A percentile compares a stretch with the other conserved stretches of the same genome.
Conservation (phyloP, 805 yeast genomes). For the Candida ficus region DNA sequence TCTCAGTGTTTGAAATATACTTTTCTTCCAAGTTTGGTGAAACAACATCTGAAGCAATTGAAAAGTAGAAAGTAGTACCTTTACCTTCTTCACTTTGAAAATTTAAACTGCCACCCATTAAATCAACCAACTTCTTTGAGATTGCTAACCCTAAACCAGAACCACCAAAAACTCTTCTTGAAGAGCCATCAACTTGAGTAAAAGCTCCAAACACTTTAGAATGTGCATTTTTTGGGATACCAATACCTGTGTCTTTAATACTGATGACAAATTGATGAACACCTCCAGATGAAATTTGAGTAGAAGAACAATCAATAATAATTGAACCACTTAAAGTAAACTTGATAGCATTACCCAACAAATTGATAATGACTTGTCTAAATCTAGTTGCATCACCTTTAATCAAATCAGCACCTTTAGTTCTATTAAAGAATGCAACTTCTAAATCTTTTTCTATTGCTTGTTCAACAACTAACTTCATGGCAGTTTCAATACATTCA, state of each 20-base stretch:
- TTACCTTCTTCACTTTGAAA: conserved; percentile 72
- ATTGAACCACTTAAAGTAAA: conserved; percentile 78
- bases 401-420: conserved; percentile 72
- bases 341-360: conserved; percentile 84
- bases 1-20: not conserved
- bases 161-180: conserved; percentile 86
- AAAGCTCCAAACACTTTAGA: conserved; percentile 83
- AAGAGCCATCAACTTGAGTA: conserved; percentile 89
- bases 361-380: conserved; percentile 75
- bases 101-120: conserved; percentile 90
- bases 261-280: conserved; percentile 61
- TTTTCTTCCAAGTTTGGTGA: not conserved
- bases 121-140: conserved; percentile 75
- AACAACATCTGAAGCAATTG: conserved; percentile 38
- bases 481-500: conserved; percentile 82
- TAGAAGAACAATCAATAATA: conserved; percentile 62
- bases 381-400: conserved; percentile 83
- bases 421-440: conserved; percentile 71
- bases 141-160: conserved; percentile 85
- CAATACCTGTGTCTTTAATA: conserved; percentile 85
- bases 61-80: conserved; percentile 77
- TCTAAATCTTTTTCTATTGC: conserved; percentile 79
- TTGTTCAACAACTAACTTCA: conserved; percentile 81
- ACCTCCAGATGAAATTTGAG: conserved; percentile 21
- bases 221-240: conserved; percentile 76